Conservation (phyloP, 1,139 yeast genomes). For the Zygosaccharomyces pseudobailii region DNA sequence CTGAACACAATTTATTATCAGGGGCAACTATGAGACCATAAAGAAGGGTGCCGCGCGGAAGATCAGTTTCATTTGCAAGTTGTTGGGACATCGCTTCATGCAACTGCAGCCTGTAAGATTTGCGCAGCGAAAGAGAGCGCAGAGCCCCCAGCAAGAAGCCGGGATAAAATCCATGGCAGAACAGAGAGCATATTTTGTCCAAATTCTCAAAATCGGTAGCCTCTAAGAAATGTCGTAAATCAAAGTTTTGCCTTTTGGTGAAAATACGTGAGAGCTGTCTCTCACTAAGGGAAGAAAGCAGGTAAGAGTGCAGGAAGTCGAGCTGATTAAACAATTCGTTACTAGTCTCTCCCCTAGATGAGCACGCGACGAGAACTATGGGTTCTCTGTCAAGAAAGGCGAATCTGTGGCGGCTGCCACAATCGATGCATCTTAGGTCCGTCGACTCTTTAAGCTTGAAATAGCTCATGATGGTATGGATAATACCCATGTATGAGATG, state of each 20-base stretch:
- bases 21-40: constrained; percentile 60
- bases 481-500: constrained; percentile 65
- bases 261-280: constrained; percentile 69
- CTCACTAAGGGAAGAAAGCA: constrained; percentile 75
- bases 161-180: constrained; percentile 45
- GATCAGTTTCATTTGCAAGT: constrained; percentile 20
- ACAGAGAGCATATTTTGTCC: constrained; percentile 27
- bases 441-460: constrained; percentile 34
- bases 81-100: constrained; percentile 24
- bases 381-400: constrained; percentile 65
- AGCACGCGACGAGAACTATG: constrained; percentile 67
- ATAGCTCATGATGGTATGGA: constrained; percentile 41
- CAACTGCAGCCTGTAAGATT: constrained; percentile 43
- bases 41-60: constrained; percentile 39
- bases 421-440: constrained; percentile 38
- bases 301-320: constrained; percentile 67
- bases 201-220: constrained; percentile 30
- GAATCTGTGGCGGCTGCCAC: constrained; percentile 38
- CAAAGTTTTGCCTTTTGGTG: constrained; percentile 71
- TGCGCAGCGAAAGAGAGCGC: constrained; percentile 50
- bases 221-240: constrained; percentile 70
- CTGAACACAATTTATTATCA: constrained; percentile 51
- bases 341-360: constrained; percentile 49
- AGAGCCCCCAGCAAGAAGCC: constrained; percentile 57
- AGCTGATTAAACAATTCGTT: constrained; percentile 61